phyloP scores from a whole-genome alignment of 2,329 filamentous ascomycete genomes.

The Claviceps humidiphila region DNA sequence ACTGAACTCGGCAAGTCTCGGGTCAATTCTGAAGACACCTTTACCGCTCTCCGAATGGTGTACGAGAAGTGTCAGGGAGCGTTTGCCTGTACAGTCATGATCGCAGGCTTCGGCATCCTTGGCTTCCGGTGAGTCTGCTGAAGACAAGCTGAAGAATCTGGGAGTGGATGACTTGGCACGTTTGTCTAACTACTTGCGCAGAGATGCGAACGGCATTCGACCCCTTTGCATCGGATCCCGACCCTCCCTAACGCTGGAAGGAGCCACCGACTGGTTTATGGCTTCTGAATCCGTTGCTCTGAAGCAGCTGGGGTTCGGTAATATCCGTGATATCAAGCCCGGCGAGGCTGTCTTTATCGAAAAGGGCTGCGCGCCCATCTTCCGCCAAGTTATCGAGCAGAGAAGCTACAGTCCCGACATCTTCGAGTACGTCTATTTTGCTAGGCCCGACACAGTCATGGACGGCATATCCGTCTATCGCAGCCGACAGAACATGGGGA shows the following conservation, averaged over 20 bases:
- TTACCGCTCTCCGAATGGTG: constrained; percentile 56
- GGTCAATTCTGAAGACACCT: constrained; percentile 66
- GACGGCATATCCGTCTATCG: constrained; percentile 81
- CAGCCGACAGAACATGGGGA: constrained; percentile 77
- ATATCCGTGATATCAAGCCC: constrained; percentile 66
- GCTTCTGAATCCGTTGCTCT: constrained; percentile 81
- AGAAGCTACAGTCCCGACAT: constrained; percentile 62
- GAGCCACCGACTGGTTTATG: constrained; percentile 74
- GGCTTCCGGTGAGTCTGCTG: constrained; percentile 45
- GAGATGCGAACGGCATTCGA: constrained; percentile 48
- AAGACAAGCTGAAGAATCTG: background rate
- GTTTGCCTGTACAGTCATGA: constrained; percentile 71
- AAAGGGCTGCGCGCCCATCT: constrained; percentile 62
- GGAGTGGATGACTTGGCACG: background rate
- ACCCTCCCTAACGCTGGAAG: constrained; percentile 46
- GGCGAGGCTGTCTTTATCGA: constrained; percentile 77
- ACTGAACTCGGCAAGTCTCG: constrained; percentile 70
- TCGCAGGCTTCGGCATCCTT: constrained; percentile 68
- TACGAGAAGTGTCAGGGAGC: constrained; percentile 62
- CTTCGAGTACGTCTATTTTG: constrained; percentile 82
- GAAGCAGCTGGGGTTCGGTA: constrained; percentile 63
- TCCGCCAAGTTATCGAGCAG: constrained; percentile 57
- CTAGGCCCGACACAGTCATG: constrained; percentile 67
- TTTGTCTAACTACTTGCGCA: background rate
- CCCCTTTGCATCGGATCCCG: constrained; percentile 69